Evolutionary conservation across 2,329 filamentous ascomycete genomes (phyloP).

Genomic region (Domatiomyces globalis): DNA sequence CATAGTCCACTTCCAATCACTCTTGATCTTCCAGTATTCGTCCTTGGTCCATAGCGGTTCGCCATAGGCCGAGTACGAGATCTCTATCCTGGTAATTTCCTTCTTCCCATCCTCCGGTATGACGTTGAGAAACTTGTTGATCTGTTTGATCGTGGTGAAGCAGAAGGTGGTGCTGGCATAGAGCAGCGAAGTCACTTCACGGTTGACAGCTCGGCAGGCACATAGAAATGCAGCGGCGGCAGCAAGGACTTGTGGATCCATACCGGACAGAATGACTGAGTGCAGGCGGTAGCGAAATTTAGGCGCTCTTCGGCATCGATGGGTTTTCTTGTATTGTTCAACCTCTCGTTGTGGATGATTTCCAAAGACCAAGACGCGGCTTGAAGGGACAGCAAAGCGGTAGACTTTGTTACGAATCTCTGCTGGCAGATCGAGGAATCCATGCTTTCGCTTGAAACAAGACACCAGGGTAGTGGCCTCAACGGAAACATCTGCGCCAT

Average conservation of each 20-base stretch:
- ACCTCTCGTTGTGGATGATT: slow-evolving; percentile 15
- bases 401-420: slow-evolving; percentile 60
- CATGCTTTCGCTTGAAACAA: slow-evolving; percentile 29
- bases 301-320: slow-evolving; percentile 7
- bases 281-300: slow-evolving; percentile 10
- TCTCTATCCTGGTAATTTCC: slow-evolving; percentile 22
- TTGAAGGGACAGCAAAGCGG: slow-evolving; percentile 41
- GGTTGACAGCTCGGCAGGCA: slow-evolving; percentile 14
- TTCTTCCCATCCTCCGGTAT: slow-evolving; percentile 32
- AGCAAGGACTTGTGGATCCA: slow-evolving; percentile 2
- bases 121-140: slow-evolving; percentile 27
- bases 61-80: slow-evolving; percentile 13
- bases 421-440: slow-evolving; percentile 52
- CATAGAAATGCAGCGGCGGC: slow-evolving; percentile 7
- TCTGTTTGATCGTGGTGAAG: slow-evolving; percentile 15
- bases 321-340: slow-evolving; percentile 4
- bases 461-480: neutral
- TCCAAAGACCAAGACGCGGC: slow-evolving; percentile 8
- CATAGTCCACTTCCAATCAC: slow-evolving; percentile 14
- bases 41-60: slow-evolving; percentile 13
- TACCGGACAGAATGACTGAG: neutral
- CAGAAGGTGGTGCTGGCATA: slow-evolving; percentile 17
- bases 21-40: slow-evolving; percentile 11
- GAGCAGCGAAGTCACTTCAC: slow-evolving; percentile 12
- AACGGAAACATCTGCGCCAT: neutral